phyloP scores from a whole-genome alignment of 192 early-diverging fungal genomes.

The Dispira simplex region DNA sequence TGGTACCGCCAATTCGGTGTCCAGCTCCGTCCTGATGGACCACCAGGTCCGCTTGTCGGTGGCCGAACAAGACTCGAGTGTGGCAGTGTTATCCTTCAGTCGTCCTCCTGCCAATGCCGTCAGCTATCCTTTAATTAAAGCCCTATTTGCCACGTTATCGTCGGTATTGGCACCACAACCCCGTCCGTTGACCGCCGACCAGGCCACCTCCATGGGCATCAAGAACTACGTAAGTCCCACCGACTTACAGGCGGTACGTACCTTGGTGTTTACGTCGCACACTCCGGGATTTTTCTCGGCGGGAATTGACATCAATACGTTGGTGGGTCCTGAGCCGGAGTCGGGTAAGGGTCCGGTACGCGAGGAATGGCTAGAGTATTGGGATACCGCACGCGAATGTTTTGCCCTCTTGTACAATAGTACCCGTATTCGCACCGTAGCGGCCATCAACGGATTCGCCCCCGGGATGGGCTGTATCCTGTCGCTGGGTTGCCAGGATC shows the following conservation, averaged over 20 bases:
- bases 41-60: not conserved
- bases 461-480: not conserved
- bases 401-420: not conserved
- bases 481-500: constrained; percentile 3
- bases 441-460: constrained; percentile 4
- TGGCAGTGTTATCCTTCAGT: not conserved
- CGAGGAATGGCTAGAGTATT: not conserved
- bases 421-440: constrained; percentile 1
- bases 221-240: not conserved
- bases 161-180: not conserved
- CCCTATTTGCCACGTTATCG: not conserved
- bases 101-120: constrained; percentile 5
- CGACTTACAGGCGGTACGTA: not conserved
- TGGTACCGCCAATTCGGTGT: too few relatives aligned
- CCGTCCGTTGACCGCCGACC: not conserved
- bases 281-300: not conserved
- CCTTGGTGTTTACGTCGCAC: not conserved
- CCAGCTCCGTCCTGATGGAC: not conserved
- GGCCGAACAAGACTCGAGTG: not conserved
- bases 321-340: not conserved
- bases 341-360: not conserved
- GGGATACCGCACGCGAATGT: not conserved
- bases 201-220: not conserved
- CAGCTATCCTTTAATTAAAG: not conserved
- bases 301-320: not conserved